These are phyloP conservation scores for Fusarium graminum DNA, from an alignment of 2,329 filamentous ascomycete genomes.

Conservation along the genomic window DNA sequence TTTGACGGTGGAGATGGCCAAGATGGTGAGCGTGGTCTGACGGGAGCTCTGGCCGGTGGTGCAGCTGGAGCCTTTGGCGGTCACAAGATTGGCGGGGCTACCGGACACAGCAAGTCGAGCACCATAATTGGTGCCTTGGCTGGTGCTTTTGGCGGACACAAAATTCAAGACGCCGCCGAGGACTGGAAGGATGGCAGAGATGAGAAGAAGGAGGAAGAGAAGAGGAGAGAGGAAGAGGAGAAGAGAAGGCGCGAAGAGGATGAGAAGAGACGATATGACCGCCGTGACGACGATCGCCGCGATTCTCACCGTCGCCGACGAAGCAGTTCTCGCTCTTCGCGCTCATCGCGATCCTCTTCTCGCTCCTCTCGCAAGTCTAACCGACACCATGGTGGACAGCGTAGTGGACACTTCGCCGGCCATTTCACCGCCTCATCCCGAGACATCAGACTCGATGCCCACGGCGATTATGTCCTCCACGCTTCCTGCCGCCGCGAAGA, in stretches of 20 bases:
- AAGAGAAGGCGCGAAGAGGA: slow-evolving; percentile 47
- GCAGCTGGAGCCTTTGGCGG: slow-evolving; percentile 58
- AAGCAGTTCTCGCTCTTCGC: neutral
- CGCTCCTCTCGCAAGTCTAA: slow-evolving; percentile 15
- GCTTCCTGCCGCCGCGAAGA: slow-evolving; percentile 53
- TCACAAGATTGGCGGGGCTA: slow-evolving; percentile 55
- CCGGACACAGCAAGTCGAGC: slow-evolving; percentile 51
- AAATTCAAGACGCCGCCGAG: slow-evolving; percentile 56
- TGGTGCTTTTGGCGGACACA: slow-evolving; percentile 59
- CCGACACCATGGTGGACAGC: slow-evolving; percentile 36
- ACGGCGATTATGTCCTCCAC: slow-evolving; percentile 53
- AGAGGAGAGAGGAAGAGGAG: slow-evolving; percentile 49
- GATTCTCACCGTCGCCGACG: slow-evolving; percentile 15
- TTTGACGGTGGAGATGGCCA: slow-evolving; percentile 34
- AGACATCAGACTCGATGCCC: slow-evolving; percentile 53
- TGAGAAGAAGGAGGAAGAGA: slow-evolving; percentile 51
- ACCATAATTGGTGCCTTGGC: slow-evolving; percentile 57
- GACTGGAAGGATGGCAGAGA: slow-evolving; percentile 58
- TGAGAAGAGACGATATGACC: slow-evolving; percentile 8
- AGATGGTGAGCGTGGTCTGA: slow-evolving; percentile 58
- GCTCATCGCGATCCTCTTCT: neutral
- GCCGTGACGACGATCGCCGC: slow-evolving; percentile 28
- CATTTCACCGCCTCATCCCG: slow-evolving; percentile 54
- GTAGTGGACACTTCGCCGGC: slow-evolving; percentile 49
- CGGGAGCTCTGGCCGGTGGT: slow-evolving; percentile 57